Evolutionary conservation across 2,329 filamentous ascomycete genomes (phyloP), one percentile per base, ranked within the genome.

Genomic region (Lasiodiplodia theobromae): DNA sequence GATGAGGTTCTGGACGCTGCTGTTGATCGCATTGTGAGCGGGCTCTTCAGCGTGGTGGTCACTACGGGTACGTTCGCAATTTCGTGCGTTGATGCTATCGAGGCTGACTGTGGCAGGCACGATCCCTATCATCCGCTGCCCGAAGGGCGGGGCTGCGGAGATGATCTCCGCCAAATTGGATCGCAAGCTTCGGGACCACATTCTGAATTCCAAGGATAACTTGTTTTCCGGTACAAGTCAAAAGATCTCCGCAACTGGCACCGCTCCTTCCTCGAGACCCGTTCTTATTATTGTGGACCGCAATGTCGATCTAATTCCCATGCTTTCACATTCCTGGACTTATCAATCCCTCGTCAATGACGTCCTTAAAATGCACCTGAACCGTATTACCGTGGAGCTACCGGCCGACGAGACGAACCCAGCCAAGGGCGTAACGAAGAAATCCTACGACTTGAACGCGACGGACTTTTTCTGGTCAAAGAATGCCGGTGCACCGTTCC

Each of bases 391-490:
- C 0, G 92, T 99, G 54, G 93, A 97, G 77, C 89, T 91, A 0
- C 90, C 92, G 5, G 84, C 90, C 10, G 94, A 98, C 71, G 92
- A 96, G 71, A 85, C 86, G 49, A 91, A 93, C 71, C 89, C 91
- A 0, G 84, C 87, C 34, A 94, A 91, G 77, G 92, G 91, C 0
- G 87, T 84, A n/a, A 90, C 89, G 0, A 97, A 96, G 79, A 95
- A 95, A 78, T 87, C 91, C 0, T 99, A 98, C 76, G 96, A 99
- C 75, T 83, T 99, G 51, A 95, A 89, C 38, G 86, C 93, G 37
- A 96, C 89, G 71, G 96, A 99, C 80, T 98, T 96, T 80, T 99
- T 99, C 83, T 99, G 96, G 96, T 88, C 90, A 70, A 93, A 93
- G 78, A 98, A 99, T 78, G 93, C 96, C 0, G 89, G 92, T 8